Evolutionary conservation across 164 flowering plant genomes (phyloP), one percentile per base, ranked within the genome.

Genomic region (Nymphaea colorata): DNA sequence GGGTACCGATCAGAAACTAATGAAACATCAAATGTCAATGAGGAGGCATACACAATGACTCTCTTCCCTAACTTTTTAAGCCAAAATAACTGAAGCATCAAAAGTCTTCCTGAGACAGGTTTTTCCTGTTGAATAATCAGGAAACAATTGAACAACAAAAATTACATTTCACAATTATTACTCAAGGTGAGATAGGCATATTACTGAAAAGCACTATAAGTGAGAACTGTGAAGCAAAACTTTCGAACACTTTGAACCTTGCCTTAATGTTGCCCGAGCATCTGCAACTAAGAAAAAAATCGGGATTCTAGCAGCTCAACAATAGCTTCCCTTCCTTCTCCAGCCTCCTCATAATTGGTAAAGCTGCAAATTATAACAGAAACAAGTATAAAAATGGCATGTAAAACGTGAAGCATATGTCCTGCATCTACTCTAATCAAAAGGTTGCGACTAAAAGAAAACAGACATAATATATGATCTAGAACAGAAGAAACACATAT

Each of bases 261-360:
- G 89, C 98, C 98, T 93, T 74, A 93, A 79, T 44, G 93, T 88
- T 44, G 90, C 83, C 6, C 89, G 84, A 18, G 98, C 97, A 81
- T 93, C 98, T 42, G 98, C 98, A 5, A 94, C 97, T 44, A 93
- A 94, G 75, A 83, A 93, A 5, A 79, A 77, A 93, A 93, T 11
- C 88, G 83, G 0, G 92, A 80, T 78, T 87, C 97, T 16, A 93
- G 89, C 71, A 76, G 73, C 42, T 82, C 68, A 10, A 91, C 82
- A 69, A 85, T 89, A 62, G 73, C 66, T n/a, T 89, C 89, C 44
- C 94, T 75, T 72, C 81, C 93, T 59, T 87, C 84, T 17, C 79
- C 79, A 53, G 86, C 93, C 69, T 81, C 84, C 64, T 78, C 88
- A 72, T 85, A 81, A n/a, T n/a, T 25, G 36, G 36, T 25, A 25